Evolutionary conservation across 345 rosid genomes (phyloP), one percentile per base, ranked within the genome.

Genomic region (Euclidium syriacum): DNA sequence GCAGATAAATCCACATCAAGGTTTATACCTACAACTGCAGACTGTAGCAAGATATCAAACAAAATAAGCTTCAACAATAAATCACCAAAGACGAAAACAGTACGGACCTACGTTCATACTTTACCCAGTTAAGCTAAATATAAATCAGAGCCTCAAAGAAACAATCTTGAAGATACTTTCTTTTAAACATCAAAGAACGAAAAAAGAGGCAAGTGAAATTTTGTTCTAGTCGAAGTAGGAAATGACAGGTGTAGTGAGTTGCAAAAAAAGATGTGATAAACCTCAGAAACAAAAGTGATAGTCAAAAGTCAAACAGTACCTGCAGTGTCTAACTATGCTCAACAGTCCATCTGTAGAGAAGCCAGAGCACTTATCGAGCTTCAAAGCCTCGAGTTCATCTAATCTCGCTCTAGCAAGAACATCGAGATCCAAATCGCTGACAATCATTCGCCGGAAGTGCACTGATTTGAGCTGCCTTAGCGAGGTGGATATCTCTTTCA

Each of bases 291-390:
- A 55, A 4, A 41, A 40, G 16, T 6, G 7, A 44, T 25, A 35
- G 33, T 20, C 51, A 23, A 4, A 41, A 29, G 1, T 3, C 4
- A 18, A 23, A 32, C 11, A n/a, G 52, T 74, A 90, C 99, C 86
- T 83, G 96, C 99, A 94, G 7, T 18, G 65, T 34, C 80, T 85
- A 39, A 66, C 85, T 33, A 94, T 59, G 63, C 82, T 90, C 22
- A 77, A 65, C 40, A 94, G 87, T 1, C 97, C 99, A 73, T 87
- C 87, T 3, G 96, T 90, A 12, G 91, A 79, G 62, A 94, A 87
- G 0, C 95, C 99, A 10, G 86, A 90, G 71, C 99, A 94, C 59
- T 81, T 87, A 52, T 94, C 99, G 11, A 94, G 90, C 75, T 83
- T 90, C 61, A 90, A 76, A 22, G 64, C 75, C 39, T 67, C 80